Percentiles rank a stretch among this genome's conserved stretches.
Evolutionary conservation across 306 rosid species (phyloP).

Genomic region (Casuarina glauca): DNA sequence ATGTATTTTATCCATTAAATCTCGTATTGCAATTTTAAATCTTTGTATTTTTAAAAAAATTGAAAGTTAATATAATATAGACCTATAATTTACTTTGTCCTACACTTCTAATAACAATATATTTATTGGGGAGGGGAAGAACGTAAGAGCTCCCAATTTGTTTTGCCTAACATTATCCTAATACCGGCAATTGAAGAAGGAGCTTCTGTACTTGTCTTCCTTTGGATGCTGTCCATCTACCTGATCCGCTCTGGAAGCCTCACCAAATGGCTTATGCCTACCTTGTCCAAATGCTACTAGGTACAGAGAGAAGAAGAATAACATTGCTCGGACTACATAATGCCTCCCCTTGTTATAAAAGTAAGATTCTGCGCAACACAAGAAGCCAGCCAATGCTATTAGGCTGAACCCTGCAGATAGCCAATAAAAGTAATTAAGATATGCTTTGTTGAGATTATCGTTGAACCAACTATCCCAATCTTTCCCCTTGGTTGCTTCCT

Average conservation of each 20-base stretch:
- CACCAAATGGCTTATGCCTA: conserved; percentile 55
- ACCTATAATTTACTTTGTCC: too few relatives aligned
- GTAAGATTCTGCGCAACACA: conserved; percentile 33
- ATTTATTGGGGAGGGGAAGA: too few relatives aligned
- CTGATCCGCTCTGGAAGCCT: conserved; percentile 52
- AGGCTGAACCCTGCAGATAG: conserved; percentile 48
- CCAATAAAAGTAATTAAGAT: conserved; percentile 74
- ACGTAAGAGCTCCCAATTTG: too few relatives aligned
- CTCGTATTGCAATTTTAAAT: too few relatives aligned
- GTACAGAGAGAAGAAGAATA: conserved; percentile 49
- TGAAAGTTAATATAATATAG: too few relatives aligned
- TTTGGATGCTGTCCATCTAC: conserved; percentile 38
- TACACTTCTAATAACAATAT: too few relatives aligned
- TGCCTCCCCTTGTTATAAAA: conserved; percentile 17
- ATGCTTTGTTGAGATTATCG: conserved; percentile 58
- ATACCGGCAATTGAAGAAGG: conserved; percentile 63
- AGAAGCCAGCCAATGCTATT: conserved; percentile 25
- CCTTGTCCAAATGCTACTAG: conserved; percentile 47
- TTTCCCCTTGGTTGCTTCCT: conserved; percentile 27
- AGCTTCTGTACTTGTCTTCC: conserved; percentile 48
- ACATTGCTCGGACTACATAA: background rate
- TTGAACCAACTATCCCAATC: conserved; percentile 55
- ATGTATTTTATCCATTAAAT: too few relatives aligned
- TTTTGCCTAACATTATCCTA: conserved; percentile 4
- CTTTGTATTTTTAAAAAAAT: too few relatives aligned